phyloP scores from a whole-genome alignment of 169 alveolate species.

The Cryptosporidium sp. region DNA sequence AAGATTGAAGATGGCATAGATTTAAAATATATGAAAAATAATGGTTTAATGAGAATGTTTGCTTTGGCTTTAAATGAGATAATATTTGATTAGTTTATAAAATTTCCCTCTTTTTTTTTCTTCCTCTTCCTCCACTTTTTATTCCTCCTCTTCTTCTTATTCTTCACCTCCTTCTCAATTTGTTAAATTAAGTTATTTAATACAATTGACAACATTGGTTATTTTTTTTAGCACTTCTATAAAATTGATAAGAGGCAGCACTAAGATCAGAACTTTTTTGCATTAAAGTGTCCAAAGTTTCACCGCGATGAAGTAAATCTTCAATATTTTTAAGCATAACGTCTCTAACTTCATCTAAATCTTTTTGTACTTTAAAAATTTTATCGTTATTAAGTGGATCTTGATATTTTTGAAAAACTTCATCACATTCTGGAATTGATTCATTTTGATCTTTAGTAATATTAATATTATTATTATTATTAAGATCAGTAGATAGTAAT shows the following conservation, averaged over 20 bases:
- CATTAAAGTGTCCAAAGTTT: conserved; percentile 93
- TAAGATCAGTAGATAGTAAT: not conserved
- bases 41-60: not conserved
- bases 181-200: conserved; percentile 61
- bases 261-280: conserved; percentile 91
- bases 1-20: not conserved
- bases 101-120: too few species aligned
- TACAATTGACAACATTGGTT: conserved; percentile 91
- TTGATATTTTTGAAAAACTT: conserved; percentile 87
- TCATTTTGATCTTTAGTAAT: conserved; percentile 81
- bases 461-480: conserved; percentile 5
- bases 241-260: conserved; percentile 86
- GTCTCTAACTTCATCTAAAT: conserved; percentile 91
- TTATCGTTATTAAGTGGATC: conserved; percentile 94
- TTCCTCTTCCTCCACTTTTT: too few species aligned
- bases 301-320: conserved; percentile 93
- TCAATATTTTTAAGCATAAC: conserved; percentile 84
- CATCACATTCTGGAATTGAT: conserved; percentile 84
- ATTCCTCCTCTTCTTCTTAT: too few species aligned
- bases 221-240: conserved; percentile 90
- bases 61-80: not conserved
- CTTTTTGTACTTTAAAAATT: conserved; percentile 90
- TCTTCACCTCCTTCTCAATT: too few species aligned
- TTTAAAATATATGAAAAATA: not conserved
- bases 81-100: not conserved